phyloP scores from a whole-genome alignment of 352 stramenopile genomes.

The Globisporangium sylvaticum region DNA sequence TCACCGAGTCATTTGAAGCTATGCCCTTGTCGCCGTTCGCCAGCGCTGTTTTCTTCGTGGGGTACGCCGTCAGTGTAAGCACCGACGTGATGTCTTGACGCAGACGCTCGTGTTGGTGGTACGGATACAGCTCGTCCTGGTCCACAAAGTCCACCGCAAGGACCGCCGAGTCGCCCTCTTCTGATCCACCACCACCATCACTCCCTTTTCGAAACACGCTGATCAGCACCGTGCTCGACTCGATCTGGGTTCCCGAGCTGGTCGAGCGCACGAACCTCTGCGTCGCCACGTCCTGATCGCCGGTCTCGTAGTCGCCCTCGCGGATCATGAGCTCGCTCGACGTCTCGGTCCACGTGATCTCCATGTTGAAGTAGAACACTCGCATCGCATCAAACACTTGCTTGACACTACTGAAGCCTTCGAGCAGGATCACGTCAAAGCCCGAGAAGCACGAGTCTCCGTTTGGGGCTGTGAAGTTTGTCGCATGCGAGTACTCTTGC shows the following conservation, averaged over 20 bases:
- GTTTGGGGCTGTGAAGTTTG: conserved; percentile 17
- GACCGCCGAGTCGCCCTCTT: too few species aligned
- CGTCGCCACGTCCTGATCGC: neutral
- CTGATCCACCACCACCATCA: too few species aligned
- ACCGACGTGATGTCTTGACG: too few species aligned
- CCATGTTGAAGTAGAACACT: conserved; percentile 15
- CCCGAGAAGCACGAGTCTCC: conserved; percentile 24
- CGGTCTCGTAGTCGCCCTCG: conserved; percentile 26
- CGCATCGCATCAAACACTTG: conserved; percentile 5
- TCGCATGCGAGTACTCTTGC: conserved; percentile 24
- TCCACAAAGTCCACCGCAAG: neutral
- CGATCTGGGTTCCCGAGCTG: conserved; percentile 19
- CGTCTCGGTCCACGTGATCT: conserved; percentile 16
- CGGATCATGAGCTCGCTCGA: conserved; percentile 32
- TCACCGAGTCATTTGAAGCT: too few species aligned
- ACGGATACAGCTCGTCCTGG: neutral
- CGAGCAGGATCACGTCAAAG: conserved; percentile 17
- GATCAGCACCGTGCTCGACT: conserved; percentile 38
- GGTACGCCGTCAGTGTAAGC: too few species aligned
- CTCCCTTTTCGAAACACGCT: conserved; percentile 12
- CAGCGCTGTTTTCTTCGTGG: too few species aligned
- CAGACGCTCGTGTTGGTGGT: too few species aligned
- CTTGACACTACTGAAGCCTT: conserved; percentile 4
- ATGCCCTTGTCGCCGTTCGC: too few species aligned
- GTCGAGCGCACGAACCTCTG: conserved; percentile 3